phyloP scores from a whole-genome alignment of 2,329 filamentous ascomycete genomes.

The Colletotrichum lini region DNA sequence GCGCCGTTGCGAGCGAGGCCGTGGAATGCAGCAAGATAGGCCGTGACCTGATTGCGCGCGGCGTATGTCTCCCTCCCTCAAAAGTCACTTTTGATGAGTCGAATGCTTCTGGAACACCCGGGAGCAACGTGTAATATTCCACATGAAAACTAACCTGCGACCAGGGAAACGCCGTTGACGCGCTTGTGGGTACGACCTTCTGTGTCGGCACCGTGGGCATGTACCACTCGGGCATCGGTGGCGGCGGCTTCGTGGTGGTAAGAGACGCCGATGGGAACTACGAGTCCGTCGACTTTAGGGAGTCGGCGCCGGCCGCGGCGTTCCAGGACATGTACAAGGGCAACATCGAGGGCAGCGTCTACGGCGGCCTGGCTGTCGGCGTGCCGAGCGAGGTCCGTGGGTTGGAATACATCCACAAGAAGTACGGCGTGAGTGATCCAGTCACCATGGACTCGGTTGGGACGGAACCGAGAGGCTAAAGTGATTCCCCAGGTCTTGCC shows the following conservation, averaged over 20 bases:
- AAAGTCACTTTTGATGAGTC: neutral
- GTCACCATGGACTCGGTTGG: neutral
- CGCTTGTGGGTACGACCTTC: slow-evolving; percentile 80
- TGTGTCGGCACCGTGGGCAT: slow-evolving; percentile 83
- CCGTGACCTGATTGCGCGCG: slow-evolving; percentile 69
- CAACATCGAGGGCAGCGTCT: slow-evolving; percentile 76
- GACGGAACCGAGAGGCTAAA: neutral
- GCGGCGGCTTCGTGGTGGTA: slow-evolving; percentile 91
- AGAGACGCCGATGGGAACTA: slow-evolving; percentile 81
- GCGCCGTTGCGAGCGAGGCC: slow-evolving; percentile 80
- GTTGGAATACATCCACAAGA: slow-evolving; percentile 81
- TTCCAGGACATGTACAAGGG: slow-evolving; percentile 87
- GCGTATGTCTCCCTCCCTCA: slow-evolving; percentile 54
- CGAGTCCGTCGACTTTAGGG: slow-evolving; percentile 91
- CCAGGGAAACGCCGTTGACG: slow-evolving; percentile 82
- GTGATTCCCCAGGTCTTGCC: slow-evolving; percentile 63
- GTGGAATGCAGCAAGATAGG: slow-evolving; percentile 79
- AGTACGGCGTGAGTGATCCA: slow-evolving; percentile 70
- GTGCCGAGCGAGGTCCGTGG: slow-evolving; percentile 85
- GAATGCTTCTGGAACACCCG: neutral
- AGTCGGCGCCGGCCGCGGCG: slow-evolving; percentile 87
- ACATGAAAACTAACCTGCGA: slow-evolving; percentile 1
- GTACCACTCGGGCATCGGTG: slow-evolving; percentile 88
- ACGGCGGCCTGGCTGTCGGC: slow-evolving; percentile 79
- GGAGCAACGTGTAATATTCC: neutral